Base-by-base conservation (phyloP, 1,139 yeast genomes). In the Nakaseomyces sp. region DNA sequence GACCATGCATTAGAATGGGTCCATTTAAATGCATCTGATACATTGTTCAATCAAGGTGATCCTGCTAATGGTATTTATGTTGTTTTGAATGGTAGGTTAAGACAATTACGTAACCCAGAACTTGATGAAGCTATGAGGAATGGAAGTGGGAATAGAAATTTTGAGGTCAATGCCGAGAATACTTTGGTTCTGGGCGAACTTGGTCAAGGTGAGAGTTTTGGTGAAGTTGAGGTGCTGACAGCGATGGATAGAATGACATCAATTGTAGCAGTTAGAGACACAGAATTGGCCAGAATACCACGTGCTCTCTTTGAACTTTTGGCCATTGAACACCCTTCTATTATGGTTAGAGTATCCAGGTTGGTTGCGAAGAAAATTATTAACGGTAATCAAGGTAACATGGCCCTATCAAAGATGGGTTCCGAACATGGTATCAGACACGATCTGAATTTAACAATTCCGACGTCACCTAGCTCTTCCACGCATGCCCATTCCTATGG, bases 1-100 rank as follows among this genome's bases (percentile, higher is more conserved):
- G 98, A 91, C 60, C 86, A 84, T 64, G 96, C 97, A 0, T 67
- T 91, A 43, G 98, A 91, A 61, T 91, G 98, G 98, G 79, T 91
- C 41, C 95, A 87, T 50, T 72, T 86, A 4, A 79, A 80, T 13
- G 93, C 96, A 0, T 96, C 97, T 0, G 81, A 81, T 44, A 74
- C 81, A 0, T 64, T 91, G 22, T 86, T 85, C 54, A 73, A 79
- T 3, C 93, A 91, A 60, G 94, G 89, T 1, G 94, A 87, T 44
- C 76, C 76, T 29, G 95, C 98, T 0, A 91, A 88, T 60, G 95
- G 96, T 15, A 86, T 91, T 42, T 94, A 88, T 58, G 79, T 89
- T 40, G 95, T 91, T 0, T 66, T 91, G 37, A 89, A 89, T 65
- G 98, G 98, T 5, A 73, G 98, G 45, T 72, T 91, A 53, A 71